Base-by-base conservation (phyloP, 139 green algal species). In the Marvania coccoides region DNA sequence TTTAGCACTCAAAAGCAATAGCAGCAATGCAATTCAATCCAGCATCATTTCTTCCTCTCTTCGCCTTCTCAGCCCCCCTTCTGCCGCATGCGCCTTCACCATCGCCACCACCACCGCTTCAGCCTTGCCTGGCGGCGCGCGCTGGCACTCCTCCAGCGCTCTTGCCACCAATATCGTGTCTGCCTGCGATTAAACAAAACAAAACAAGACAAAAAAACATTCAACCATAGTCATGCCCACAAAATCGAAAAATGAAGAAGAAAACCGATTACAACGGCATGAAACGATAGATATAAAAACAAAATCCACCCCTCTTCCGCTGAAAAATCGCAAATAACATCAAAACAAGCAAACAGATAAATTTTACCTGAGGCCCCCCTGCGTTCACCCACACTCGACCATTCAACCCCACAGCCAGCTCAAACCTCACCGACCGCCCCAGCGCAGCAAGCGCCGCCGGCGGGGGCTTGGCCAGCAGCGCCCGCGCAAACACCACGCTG, bases 351-450 rank as follows among this genome's bases (percentile, higher is more conserved):
- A n/a, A n/a, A n/a, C n/a, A n/a, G n/a, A n/a, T n/a, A n/a, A n/a
- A n/a, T n/a, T n/a, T n/a, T n/a, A n/a, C n/a, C n/a, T n/a, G n/a
- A n/a, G n/a, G n/a, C n/a, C n/a, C n/a, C n/a, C n/a, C n/a, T 28
- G 59, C 36, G 23, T 42, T 53, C 9, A 67, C 61, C 86, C 87
- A 91, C 23, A 95, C 74, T 2, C 71, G 61, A 2, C 88, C 88
- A 58, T 95, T 95, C 26, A 87, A 42, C 14, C 88, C 88, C 30
- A 90, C 75, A 2, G 84, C 87, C 28, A 91, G 19, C 71, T 95
- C 88, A 65, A 88, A 95, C 45, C 84, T 48, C 53, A 90, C 51
- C 30, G 63, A 36, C 3, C 55, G 47, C 2, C 78, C 81, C 8
- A 93, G 73, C 0, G 80, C 76, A 47, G 70, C 72, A 15, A 91